These are phyloP conservation scores for Globisporangium polare DNA, from an alignment of 352 stramenopile species.

Conservation along the genomic window DNA sequence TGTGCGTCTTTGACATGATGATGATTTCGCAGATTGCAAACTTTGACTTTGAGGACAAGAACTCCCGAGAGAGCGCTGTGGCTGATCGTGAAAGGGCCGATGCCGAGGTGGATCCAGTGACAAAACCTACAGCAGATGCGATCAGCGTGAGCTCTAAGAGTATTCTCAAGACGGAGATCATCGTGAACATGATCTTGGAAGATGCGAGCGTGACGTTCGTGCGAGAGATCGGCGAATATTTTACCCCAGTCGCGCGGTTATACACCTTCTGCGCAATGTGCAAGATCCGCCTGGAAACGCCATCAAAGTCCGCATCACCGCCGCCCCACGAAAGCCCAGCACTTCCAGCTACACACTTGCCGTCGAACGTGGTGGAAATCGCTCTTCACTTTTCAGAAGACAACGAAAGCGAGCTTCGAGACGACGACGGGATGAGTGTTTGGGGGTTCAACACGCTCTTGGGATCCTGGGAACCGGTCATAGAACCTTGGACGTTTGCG, in stretches of 20 bases:
- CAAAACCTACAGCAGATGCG: neutral
- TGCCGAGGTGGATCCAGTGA: neutral
- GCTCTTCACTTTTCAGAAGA: conserved; percentile 62
- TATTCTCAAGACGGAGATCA: conserved; percentile 13
- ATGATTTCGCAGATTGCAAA: conserved; percentile 23
- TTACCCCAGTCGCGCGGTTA: conserved; percentile 55
- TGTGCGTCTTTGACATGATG: conserved; percentile 59
- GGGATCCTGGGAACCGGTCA: conserved; percentile 72
- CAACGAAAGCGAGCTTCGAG: conserved; percentile 32
- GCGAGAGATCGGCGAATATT: conserved; percentile 69
- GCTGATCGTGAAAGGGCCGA: neutral
- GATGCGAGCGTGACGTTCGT: conserved; percentile 71
- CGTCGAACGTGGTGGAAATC: conserved; percentile 11
- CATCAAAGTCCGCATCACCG: conserved; percentile 15
- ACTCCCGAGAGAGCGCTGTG: neutral
- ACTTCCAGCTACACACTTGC: neutral
- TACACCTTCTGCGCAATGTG: conserved; percentile 71
- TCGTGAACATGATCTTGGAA: conserved; percentile 56
- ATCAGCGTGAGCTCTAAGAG: neutral
- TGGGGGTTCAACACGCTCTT: conserved; percentile 77
- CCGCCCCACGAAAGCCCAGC: neutral
- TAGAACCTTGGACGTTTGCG: conserved; percentile 76
- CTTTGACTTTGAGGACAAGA: conserved; percentile 12
- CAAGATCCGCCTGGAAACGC: conserved; percentile 42
- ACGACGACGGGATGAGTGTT: conserved; percentile 70